phyloP scores from a whole-genome alignment of 352 stramenopile species.

The Globisporangium echinulatum region DNA sequence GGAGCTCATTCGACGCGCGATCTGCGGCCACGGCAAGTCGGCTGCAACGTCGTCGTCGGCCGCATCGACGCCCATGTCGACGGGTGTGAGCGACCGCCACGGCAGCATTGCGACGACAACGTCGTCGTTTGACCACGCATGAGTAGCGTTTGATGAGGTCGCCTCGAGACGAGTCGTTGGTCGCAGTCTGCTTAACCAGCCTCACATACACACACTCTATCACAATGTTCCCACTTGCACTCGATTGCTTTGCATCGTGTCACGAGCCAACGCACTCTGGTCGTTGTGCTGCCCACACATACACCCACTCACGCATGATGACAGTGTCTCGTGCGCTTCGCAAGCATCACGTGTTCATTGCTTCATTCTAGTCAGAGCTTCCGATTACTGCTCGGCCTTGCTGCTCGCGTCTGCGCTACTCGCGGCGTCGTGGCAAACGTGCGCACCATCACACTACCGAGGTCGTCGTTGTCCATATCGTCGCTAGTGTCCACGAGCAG shows the following conservation, averaged over 20 bases:
- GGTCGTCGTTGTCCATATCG: constrained; percentile 5
- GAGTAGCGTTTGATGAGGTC: neutral
- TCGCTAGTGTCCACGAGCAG: constrained; percentile 1
- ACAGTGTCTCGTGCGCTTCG: neutral
- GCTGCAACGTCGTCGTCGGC: constrained; percentile 9
- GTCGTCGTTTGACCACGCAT: constrained; percentile 11
- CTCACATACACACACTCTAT: too few species aligned
- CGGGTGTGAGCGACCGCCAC: constrained; percentile 4
- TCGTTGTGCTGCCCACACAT: neutral
- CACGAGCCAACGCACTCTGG: neutral
- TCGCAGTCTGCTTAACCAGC: neutral
- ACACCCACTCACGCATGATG: neutral
- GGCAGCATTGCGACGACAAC: constrained; percentile 14
- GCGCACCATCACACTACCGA: constrained; percentile 8
- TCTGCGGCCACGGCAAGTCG: constrained; percentile 61
- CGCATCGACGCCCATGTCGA: constrained; percentile 12
- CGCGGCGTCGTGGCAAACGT: constrained; percentile 1
- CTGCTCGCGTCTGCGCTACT: neutral
- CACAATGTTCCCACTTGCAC: too few species aligned
- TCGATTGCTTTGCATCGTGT: neutral
- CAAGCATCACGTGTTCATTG: neutral
- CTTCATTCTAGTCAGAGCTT: neutral
- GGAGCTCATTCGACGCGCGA: constrained; percentile 76
- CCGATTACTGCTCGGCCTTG: neutral
- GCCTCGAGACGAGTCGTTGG: neutral